Percentiles rank a stretch among this genome's conserved stretches.
Conservation (phyloP, 2,329 filamentous ascomycete species). For the Diplocarpon rosae region DNA sequence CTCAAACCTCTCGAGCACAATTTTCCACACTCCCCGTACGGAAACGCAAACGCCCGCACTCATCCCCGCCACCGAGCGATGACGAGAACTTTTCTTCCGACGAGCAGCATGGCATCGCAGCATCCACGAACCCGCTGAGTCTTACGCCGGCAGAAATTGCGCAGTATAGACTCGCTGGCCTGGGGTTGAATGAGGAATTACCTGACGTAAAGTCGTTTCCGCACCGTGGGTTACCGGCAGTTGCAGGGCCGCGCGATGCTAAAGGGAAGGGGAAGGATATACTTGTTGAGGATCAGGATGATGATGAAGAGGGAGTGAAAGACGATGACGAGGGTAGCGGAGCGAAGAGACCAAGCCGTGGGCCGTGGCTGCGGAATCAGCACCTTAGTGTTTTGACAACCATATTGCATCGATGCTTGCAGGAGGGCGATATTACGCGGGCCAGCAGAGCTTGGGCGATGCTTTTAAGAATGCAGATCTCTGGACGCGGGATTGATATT, state of each 20-base stretch:
- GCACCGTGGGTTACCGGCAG: conserved; percentile 33
- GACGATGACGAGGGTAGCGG: conserved; percentile 14
- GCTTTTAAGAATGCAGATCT: conserved; percentile 51
- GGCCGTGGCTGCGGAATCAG: conserved; percentile 31
- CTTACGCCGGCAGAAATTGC: conserved; percentile 39
- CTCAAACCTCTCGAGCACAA: conserved; percentile 5
- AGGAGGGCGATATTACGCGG: conserved; percentile 56
- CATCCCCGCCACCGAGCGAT: not conserved
- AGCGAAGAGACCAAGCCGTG: conserved; percentile 2
- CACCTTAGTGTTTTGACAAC: conserved; percentile 59
- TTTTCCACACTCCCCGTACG: conserved; percentile 11
- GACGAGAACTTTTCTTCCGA: conserved; percentile 10
- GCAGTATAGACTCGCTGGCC: conserved; percentile 44
- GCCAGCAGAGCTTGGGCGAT: conserved; percentile 68
- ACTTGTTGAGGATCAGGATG: conserved; percentile 4
- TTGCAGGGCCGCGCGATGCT: not conserved
- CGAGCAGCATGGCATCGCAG: conserved; percentile 7
- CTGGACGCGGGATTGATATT: conserved; percentile 51
- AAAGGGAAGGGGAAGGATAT: conserved; percentile 6
- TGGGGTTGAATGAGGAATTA: conserved; percentile 35
- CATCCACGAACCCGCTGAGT: conserved; percentile 41
- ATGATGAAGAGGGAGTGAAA: conserved; percentile 7
- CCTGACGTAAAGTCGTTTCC: conserved; percentile 38
- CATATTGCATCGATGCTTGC: conserved; percentile 61
- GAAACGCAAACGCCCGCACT: conserved; percentile 16